A percentile compares a stretch with the other conserved stretches of the same genome.
Conservation (phyloP, 257 asterid genomes). For the Rubia yunnanensis region DNA sequence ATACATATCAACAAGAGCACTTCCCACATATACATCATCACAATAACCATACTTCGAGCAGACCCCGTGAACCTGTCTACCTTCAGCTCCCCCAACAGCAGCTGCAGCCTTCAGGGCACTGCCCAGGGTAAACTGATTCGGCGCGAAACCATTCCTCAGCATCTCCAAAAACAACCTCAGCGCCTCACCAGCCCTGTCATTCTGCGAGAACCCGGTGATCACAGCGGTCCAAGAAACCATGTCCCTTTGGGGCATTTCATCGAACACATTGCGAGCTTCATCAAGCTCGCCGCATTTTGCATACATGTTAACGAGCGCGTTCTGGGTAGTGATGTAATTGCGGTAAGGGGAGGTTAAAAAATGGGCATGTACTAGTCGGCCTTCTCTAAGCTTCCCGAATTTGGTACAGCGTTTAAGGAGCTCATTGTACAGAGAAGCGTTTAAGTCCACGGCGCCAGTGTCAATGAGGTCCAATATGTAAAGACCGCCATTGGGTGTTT, state of each 20-base stretch:
- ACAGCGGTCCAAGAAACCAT: no score
- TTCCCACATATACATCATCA: no score
- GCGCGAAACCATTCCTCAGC: slow-evolving; percentile 41
- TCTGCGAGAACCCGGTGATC: no score
- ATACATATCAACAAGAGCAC: no score
- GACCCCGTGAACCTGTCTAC: slow-evolving; percentile 50
- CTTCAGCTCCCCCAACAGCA: slow-evolving; percentile 33
- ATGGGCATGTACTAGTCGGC: slow-evolving; percentile 46
- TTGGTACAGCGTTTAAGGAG: slow-evolving; percentile 11
- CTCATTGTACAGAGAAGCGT: slow-evolving; percentile 36
- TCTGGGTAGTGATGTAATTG: slow-evolving; percentile 29
- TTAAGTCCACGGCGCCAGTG: slow-evolving; percentile 39
- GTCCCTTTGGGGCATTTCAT: no score
- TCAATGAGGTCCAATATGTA: slow-evolving; percentile 49
- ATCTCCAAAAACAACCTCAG: slow-evolving; percentile 46
- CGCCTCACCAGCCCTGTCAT: slow-evolving; percentile 61
- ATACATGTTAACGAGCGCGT: slow-evolving; percentile 45
- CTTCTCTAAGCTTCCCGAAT: slow-evolving; percentile 43
- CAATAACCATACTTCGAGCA: slow-evolving; percentile 48
- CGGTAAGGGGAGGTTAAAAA: slow-evolving; percentile 35
- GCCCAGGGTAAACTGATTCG: slow-evolving; percentile 70
- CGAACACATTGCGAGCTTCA: no score
- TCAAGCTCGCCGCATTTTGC: slow-evolving; percentile 29
- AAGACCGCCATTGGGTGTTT: slow-evolving; percentile 50
- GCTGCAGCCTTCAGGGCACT: slow-evolving; percentile 64